Conservation (phyloP, 768 basidiomycete species). For the Mycena indigotica region DNA sequence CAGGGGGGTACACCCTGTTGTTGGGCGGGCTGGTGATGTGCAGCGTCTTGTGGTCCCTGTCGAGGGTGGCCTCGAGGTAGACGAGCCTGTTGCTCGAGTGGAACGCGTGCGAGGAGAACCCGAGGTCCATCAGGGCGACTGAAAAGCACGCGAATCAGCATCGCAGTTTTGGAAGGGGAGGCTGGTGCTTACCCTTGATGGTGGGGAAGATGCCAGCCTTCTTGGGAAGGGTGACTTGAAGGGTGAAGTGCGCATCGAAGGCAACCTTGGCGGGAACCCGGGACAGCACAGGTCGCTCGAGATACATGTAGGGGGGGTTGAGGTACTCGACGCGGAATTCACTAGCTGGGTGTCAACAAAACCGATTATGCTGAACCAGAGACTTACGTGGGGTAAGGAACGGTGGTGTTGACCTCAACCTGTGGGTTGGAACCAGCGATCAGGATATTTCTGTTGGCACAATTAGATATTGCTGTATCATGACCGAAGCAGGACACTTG, state of each 20-base stretch:
- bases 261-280: conserved; percentile 26
- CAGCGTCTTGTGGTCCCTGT: conserved; percentile 27
- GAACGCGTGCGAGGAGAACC: conserved; percentile 34
- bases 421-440: conserved; percentile 63
- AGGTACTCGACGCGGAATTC: conserved; percentile 30
- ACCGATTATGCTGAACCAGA: background rate
- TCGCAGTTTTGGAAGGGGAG: background rate
- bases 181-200: conserved; percentile 20
- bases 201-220: conserved; percentile 2
- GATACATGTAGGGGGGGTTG: conserved; percentile 32
- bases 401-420: background rate
- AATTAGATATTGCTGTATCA: background rate
- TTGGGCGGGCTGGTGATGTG: conserved; percentile 37
- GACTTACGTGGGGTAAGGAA: background rate
- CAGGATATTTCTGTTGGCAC: conserved; percentile 39
- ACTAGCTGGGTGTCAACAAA: background rate
- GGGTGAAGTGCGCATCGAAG: conserved; percentile 12
- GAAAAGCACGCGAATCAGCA: background rate
- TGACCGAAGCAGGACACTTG: conserved; percentile 25
- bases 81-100: conserved; percentile 34
- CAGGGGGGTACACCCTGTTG: conserved; percentile 32
- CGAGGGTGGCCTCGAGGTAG: conserved; percentile 32
- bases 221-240: conserved; percentile 29
- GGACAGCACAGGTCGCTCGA: conserved; percentile 12
- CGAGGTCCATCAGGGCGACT: conserved; percentile 35